Conservation (phyloP, 305 asterid genomes). For the Solanum hybrid region DNA sequence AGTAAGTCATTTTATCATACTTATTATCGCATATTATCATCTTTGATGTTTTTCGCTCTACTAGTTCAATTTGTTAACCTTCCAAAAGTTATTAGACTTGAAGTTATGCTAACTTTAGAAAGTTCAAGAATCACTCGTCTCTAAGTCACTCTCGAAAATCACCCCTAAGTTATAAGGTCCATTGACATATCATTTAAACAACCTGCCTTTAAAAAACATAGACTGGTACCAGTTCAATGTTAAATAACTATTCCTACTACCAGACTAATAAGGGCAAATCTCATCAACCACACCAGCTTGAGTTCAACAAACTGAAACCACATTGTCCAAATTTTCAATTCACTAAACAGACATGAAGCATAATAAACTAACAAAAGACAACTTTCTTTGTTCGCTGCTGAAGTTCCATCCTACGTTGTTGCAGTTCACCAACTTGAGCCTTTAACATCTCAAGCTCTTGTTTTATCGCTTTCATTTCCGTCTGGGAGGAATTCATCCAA, state of each 20-base stretch:
- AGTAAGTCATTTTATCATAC: neutral
- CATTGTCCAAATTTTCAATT: neutral
- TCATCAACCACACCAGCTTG: neutral
- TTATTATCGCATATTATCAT: neutral
- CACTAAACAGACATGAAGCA: neutral
- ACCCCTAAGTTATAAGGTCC: neutral
- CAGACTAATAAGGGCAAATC: neutral
- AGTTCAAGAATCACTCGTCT: neutral
- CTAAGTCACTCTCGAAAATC: neutral
- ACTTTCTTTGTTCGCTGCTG: slow-evolving; percentile 10
- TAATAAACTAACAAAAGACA: neutral
- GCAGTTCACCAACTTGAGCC: slow-evolving; percentile 15
- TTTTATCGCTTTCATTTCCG: slow-evolving; percentile 12
- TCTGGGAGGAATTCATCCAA: neutral
- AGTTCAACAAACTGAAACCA: neutral
- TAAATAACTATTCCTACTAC: neutral
- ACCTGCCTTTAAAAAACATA: neutral
- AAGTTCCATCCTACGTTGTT: slow-evolving; percentile 9
- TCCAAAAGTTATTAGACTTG: neutral
- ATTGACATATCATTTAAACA: neutral
- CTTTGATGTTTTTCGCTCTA: neutral
- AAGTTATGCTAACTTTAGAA: neutral
- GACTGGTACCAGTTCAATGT: neutral
- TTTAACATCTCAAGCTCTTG: slow-evolving; percentile 20
- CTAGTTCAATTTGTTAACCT: neutral